Base-by-base conservation (phyloP, 768 basidiomycete species). In the Xerocomellus dryophilus region DNA sequence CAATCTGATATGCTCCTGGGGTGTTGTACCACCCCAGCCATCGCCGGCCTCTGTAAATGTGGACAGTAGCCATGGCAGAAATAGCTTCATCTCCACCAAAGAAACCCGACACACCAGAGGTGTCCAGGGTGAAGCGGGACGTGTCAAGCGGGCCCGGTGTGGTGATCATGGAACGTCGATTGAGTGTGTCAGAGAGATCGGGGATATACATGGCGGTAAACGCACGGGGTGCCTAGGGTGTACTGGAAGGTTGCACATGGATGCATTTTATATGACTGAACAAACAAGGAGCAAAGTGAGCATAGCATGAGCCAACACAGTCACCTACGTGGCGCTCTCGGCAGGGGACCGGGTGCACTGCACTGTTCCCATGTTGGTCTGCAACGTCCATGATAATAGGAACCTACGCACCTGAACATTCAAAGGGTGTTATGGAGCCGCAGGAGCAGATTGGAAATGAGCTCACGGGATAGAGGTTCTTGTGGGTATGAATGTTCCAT, bases 1-100 rank as follows among this genome's bases (percentile, higher is more conserved):
- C 69, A 18, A 68, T 58, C 9, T 54, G 58, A 51, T 61, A 66
- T n/a, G 65, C 59, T 35, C 71, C 71, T 7, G 71, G 71, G 7
- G 71, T 64, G 46, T 72, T 72, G 50, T 72, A 72, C 66, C 65
- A 72, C 2, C 71, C 71, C 12, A 68, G 46, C 64, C 65, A 72
- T 25, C 54, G 61, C 20, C 59, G 51, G 2, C 59, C 61, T 38
- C 56, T 50, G 45, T 60, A 67, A n/a, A 71, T 20, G 18, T 65
- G 68, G 5, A 65, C 66, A 14, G 64, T 61, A 10, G 61, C 59
- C 63, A 71, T 65, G 7, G 71, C 66, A 9, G 71, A 64, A 20
- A 71, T 56, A 0, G 71, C 71, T 20, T 69, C 68, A 15, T 69
- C 62, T 4, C 71, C 71, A 35, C 71, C 69, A 32, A 72, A 65